These are phyloP conservation scores for Tricharina praecox DNA, from an alignment of 495 filamentous ascomycete species.

Conservation along the genomic window DNA sequence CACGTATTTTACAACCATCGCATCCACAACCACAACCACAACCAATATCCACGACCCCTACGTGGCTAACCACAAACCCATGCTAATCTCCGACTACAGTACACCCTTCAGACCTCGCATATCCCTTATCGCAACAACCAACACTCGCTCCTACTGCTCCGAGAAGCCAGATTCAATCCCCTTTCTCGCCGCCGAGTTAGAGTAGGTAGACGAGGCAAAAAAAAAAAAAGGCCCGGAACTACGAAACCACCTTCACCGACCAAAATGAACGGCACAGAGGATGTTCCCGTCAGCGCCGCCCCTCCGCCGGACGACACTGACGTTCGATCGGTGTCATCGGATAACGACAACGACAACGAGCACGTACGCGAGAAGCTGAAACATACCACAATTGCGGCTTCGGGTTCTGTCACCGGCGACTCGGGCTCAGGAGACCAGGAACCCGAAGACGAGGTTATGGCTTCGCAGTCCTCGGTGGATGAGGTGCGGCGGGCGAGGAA, in stretches of 20 bases:
- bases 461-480: slow-evolving; percentile 7
- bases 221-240: too few species aligned
- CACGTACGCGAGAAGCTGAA: slow-evolving; percentile 26
- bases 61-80: neutral
- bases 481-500: slow-evolving; percentile 20
- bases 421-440: neutral
- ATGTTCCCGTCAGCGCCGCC: too few species aligned
- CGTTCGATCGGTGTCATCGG: slow-evolving; percentile 20
- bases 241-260: neutral
- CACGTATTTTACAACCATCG: neutral
- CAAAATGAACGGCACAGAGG: slow-evolving; percentile 8
- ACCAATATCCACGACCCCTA: neutral
- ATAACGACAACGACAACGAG: slow-evolving; percentile 26
- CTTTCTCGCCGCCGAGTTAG: too few species aligned
- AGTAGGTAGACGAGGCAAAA: too few species aligned
- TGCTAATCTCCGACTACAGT: neutral
- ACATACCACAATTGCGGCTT: slow-evolving; percentile 25
- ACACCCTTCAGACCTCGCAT: neutral
- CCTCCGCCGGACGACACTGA: too few species aligned
- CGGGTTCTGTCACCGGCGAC: slow-evolving; percentile 13
- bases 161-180: too few species aligned
- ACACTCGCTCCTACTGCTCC: too few species aligned
- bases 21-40: neutral
- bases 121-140: slow-evolving; percentile 1
- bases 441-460: slow-evolving; percentile 6